Conservation (phyloP, 768 basidiomycete genomes). For the Tricholoma terreum region DNA sequence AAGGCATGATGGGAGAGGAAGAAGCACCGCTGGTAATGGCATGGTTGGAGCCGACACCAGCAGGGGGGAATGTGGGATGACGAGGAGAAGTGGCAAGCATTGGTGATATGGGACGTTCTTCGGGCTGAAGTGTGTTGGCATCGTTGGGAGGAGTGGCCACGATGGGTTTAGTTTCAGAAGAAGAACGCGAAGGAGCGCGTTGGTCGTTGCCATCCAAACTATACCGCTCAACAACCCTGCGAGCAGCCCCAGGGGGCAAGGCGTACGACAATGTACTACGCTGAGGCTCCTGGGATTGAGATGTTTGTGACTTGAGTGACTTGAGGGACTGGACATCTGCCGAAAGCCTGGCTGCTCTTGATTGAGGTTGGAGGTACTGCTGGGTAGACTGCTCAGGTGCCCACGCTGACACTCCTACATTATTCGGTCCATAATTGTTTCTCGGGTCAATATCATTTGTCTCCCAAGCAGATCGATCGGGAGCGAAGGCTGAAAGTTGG, state of each 20-base stretch:
- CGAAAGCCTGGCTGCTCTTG: slow-evolving; percentile 22
- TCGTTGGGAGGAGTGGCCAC: slow-evolving; percentile 24
- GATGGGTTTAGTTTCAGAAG: slow-evolving; percentile 32
- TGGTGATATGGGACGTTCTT: slow-evolving; percentile 19
- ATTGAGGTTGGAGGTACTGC: slow-evolving; percentile 17
- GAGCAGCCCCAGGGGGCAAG: slow-evolving; percentile 39
- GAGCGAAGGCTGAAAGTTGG: slow-evolving; percentile 22
- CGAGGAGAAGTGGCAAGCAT: slow-evolving; percentile 42
- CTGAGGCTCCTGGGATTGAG: slow-evolving; percentile 34
- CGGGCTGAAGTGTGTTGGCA: slow-evolving; percentile 20
- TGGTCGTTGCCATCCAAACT: slow-evolving; percentile 46
- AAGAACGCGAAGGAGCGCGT: slow-evolving; percentile 32
- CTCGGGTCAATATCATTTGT: slow-evolving; percentile 13
- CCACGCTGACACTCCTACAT: slow-evolving; percentile 18
- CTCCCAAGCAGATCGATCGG: slow-evolving; percentile 28
- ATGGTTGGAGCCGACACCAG: slow-evolving; percentile 29
- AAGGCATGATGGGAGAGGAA: slow-evolving; percentile 49
- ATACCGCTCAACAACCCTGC: slow-evolving; percentile 50
- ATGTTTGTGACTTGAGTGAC: slow-evolving; percentile 29
- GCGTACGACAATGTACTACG: slow-evolving; percentile 43
- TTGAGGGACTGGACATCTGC: slow-evolving; percentile 30
- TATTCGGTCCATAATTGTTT: slow-evolving; percentile 14
- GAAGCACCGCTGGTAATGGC: slow-evolving; percentile 1
- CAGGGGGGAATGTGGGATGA: slow-evolving; percentile 36
- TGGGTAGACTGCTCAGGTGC: slow-evolving; percentile 21